Conservation (phyloP, 2,329 filamentous ascomycete species). For the Nigrospora osmanthi region DNA sequence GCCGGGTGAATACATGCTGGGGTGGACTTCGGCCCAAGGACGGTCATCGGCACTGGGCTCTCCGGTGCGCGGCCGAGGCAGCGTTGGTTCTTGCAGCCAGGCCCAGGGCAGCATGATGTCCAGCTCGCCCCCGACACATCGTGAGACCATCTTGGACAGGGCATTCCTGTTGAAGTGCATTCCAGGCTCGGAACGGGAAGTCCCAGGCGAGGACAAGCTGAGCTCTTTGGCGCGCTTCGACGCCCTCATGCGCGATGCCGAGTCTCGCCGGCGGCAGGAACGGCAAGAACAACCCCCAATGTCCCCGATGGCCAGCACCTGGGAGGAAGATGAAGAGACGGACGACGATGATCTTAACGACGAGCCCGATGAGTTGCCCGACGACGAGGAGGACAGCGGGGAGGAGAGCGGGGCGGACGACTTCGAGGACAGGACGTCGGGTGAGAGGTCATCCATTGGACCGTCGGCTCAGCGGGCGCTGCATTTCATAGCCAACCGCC, state of each 20-base stretch:
- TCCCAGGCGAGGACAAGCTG: constrained; percentile 52
- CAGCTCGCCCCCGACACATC: constrained; percentile 42
- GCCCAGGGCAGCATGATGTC: constrained; percentile 28
- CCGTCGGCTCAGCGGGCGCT: constrained; percentile 40
- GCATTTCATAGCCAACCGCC: constrained; percentile 39
- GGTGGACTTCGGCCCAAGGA: constrained; percentile 53
- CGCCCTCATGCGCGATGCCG: constrained; percentile 55
- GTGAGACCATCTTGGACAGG: constrained; percentile 60
- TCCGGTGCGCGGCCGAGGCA: constrained; percentile 45
- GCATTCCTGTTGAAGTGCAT: constrained; percentile 58
- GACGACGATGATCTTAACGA: constrained; percentile 32
- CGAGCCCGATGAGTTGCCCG: constrained; percentile 28
- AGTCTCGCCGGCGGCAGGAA: constrained; percentile 38
- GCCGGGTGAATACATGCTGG: constrained; percentile 49
- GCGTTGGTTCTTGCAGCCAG: constrained; percentile 42
- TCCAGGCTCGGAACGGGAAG: constrained; percentile 47
- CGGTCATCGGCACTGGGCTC: constrained; percentile 51
- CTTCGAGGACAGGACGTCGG: constrained; percentile 19
- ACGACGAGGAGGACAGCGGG: constrained; percentile 28
- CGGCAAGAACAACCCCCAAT: constrained; percentile 21
- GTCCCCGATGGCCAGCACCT: constrained; percentile 36
- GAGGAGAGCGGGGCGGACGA: constrained; percentile 31
- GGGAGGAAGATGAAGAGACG: constrained; percentile 41
- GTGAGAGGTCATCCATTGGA: constrained; percentile 29
- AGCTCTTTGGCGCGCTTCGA: constrained; percentile 60